Evolutionary conservation across 768 basidiomycete genomes (phyloP), one percentile per base, ranked within the genome.

Genomic region (Tulasnella sp.): DNA sequence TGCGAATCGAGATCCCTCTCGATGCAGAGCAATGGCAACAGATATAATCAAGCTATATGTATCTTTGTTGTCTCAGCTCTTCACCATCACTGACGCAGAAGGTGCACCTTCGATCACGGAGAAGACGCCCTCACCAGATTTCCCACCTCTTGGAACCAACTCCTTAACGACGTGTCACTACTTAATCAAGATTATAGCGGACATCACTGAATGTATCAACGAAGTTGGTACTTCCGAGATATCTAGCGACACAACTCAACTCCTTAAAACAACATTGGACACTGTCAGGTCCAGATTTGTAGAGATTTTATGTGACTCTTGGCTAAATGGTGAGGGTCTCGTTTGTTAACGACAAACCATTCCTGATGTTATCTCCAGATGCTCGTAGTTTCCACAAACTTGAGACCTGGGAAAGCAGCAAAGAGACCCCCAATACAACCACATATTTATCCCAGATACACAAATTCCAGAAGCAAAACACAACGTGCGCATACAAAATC

Each of bases 1-100:
- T 60, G 62, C 47, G 53, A 70, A 8, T 48, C 54, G 8, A 69
- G 72, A 12, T 76, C 78, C 88, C 2, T 73, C 79, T 1, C 86
- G 92, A 63, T 84, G 83, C 61, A 75, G 79, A 27, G 79, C 78
- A 3, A 92, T 96, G 87, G 84, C 85, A 2, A 69, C 84, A 25
- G 90, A 92, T 59, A 78, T 93, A 40, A 72, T 90, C 59, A 83
- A 81, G 60, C 75, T 84, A 35, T 96, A 91, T 67, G 80, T 88
- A 42, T 78, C 83, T 3, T 72, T 85, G 20, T 65, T 95, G 37
- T 90, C 88, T 3, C 77, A 88, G 57, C 88, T 89, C 66, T 92
- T 96, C 70, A 71, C 69, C 46, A 68, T 90, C 43, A 88, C 87
- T 5, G 87, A 85, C 59, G 74, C 83, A 60, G 75, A 78, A 3